These are phyloP conservation scores for Schoenoplectus tabernaemontani DNA, from an alignment of 202 grass and related monocot genomes.

Conservation along the genomic window DNA sequence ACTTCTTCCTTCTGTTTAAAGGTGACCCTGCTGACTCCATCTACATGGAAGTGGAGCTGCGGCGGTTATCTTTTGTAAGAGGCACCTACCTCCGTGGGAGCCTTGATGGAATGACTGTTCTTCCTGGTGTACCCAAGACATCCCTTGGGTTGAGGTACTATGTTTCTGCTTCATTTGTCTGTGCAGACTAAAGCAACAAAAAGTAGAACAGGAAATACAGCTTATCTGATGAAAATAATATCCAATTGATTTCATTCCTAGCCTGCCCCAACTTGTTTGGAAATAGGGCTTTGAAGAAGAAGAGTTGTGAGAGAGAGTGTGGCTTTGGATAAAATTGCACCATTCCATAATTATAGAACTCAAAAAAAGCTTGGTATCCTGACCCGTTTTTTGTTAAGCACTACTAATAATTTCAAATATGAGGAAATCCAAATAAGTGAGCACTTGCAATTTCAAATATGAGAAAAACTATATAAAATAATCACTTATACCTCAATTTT, in stretches of 20 bases:
- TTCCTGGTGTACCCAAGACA: conserved; percentile 26
- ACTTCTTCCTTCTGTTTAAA: conserved; percentile 92
- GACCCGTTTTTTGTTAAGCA: neutral
- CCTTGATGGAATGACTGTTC: conserved; percentile 28
- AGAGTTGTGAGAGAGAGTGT: neutral
- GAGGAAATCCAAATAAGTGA: neutral
- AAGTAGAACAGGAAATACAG: neutral
- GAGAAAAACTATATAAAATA: no score
- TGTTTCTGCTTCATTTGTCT: neutral
- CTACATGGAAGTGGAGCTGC: conserved; percentile 96
- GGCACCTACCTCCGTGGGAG: conserved; percentile 39
- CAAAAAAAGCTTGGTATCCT: neutral
- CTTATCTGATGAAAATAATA: no score
- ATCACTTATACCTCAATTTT: neutral
- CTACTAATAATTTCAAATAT: neutral
- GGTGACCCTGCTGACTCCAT: conserved; percentile 88
- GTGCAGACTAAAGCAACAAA: neutral
- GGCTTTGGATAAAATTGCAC: no score
- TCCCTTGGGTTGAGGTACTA: conserved; percentile 33
- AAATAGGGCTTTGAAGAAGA: no score
- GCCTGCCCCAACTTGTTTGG: no score
- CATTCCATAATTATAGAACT: neutral
- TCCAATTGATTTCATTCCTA: no score
- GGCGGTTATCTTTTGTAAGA: conserved; percentile 76
- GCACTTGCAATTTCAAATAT: neutral